A percentile compares a stretch with the other conserved stretches of the same genome.
Evolutionary conservation across 257 asterid species (phyloP).

Genomic region (Penstemon barbatus): DNA sequence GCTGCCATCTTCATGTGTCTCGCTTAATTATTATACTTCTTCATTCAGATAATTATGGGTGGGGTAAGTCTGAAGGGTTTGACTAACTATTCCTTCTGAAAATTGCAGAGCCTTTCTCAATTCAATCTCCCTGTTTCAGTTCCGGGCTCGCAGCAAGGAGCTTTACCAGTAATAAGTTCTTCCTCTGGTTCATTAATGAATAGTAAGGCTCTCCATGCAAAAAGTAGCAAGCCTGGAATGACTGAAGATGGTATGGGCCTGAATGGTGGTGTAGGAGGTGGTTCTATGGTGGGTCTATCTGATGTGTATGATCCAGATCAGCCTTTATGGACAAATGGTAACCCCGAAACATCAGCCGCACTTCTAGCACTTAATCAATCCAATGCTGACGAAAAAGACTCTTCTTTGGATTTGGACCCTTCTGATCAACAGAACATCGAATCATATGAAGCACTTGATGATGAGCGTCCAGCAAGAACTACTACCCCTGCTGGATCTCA

Average conservation of each 20-base stretch:
- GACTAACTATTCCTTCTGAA: conserved; percentile 32
- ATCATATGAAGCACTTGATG: conserved; percentile 50
- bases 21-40: conserved; percentile 15
- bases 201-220: conserved; percentile 49
- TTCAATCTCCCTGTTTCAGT: conserved; percentile 80
- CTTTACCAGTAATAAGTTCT: conserved; percentile 44
- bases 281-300: conserved; percentile 57
- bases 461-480: conserved; percentile 43
- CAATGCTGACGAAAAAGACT: conserved; percentile 48
- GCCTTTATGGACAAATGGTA: conserved; percentile 81
- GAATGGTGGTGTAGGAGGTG: conserved; percentile 51
- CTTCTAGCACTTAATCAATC: conserved; percentile 49
- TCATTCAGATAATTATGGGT: conserved; percentile 11
- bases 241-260: conserved; percentile 52
- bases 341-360: conserved; percentile 63
- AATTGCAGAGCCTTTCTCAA: conserved; percentile 78
- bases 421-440: conserved; percentile 43
- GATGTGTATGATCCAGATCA: conserved; percentile 98
- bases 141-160: conserved; percentile 65
- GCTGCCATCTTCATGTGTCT: conserved; percentile 15
- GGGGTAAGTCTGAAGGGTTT: conserved; percentile 15
- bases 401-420: conserved; percentile 43
- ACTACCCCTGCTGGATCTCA: conserved; percentile 51
- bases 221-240: conserved; percentile 53
- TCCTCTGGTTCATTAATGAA: conserved; percentile 48